Evolutionary conservation across 306 rosid species (phyloP), one percentile per base, ranked within the genome.

Genomic region (Canavalia gladiata): DNA sequence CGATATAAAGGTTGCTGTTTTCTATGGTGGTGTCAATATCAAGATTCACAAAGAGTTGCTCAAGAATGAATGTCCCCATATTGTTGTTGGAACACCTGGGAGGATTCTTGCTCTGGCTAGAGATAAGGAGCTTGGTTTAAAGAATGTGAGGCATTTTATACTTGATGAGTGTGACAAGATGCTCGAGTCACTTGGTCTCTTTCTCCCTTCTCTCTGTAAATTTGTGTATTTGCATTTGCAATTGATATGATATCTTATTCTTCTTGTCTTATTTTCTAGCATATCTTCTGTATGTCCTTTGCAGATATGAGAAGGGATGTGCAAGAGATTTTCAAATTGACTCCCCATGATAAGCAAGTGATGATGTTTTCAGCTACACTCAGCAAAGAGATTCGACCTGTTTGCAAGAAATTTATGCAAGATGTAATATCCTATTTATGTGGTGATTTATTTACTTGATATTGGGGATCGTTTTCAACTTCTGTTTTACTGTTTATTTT

Each of bases 351-450:
- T 76, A 91, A 91, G 84, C 92, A 91, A 87, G 97, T 90, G 77
- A 91, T 91, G 97, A 91, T 91, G 94, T 90, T 91, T 88, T 90
- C 97, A 8, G 94, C 94, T 50, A 91, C 94, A 11, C 92, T 91
- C 56, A 91, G 92, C 83, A 90, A 90, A 82, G 97, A 91, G 49
- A 91, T 91, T 46, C 91, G 94, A 31, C 94, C 94, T 77, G 94
- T 91, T 75, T 91, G 97, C 94, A 91, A 91, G 89, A 91, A 91
- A 28, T 91, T 91, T 81, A 91, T 91, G 97, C 94, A 91, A 88
- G 97, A 91, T 84, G 96, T 91, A 87, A 78, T 86, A 74, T 78
- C 84, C 77, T 67, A n/a, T 65, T 47, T 52, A 52, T 67, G 65
- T 78, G 42, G 54, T 49, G 72, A 43, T 64, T 68, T 67, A 43